Conservation (phyloP, 768 basidiomycete species). For the Sistotremastrum suecicum region DNA sequence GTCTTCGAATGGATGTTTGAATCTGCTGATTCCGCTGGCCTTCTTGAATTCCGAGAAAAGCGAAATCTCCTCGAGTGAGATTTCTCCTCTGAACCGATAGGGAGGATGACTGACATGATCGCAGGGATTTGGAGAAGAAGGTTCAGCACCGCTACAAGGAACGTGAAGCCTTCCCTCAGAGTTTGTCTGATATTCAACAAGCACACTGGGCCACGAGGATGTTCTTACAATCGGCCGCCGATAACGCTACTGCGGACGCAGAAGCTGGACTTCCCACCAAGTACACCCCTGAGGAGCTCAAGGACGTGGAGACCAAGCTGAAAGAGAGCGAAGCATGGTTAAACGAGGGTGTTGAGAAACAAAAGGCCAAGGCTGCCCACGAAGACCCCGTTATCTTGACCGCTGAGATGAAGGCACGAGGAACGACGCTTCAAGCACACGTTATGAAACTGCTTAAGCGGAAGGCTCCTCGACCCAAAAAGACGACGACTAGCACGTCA, state of each 20-base stretch:
- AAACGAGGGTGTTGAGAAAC: constrained; percentile 65
- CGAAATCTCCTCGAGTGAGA: constrained; percentile 73
- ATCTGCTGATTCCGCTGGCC: constrained; percentile 71
- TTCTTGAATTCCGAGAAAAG: constrained; percentile 58
- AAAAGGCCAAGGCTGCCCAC: constrained; percentile 56
- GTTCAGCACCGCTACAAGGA: constrained; percentile 83
- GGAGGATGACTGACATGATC: background rate
- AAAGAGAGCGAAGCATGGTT: constrained; percentile 80
- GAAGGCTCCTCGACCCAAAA: constrained; percentile 52
- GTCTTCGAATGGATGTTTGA: constrained; percentile 76
- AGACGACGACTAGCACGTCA: constrained; percentile 25
- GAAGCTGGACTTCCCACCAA: constrained; percentile 51
- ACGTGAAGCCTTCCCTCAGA: constrained; percentile 70
- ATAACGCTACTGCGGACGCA: constrained; percentile 57
- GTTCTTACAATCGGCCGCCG: constrained; percentile 73
- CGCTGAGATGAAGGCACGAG: constrained; percentile 72
- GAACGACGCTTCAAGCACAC: constrained; percentile 66
- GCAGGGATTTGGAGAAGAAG: constrained; percentile 62
- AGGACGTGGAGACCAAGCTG: constrained; percentile 59
- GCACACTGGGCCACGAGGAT: constrained; percentile 77
- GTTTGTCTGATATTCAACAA: constrained; percentile 71
- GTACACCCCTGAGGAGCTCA: constrained; percentile 81
- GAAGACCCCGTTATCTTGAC: constrained; percentile 82
- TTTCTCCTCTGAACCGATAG: background rate
- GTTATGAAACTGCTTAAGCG: constrained; percentile 54